A percentile compares a stretch with the other conserved stretches of the same genome.
Evolutionary conservation across 2,329 filamentous ascomycete genomes (phyloP).

Genomic region (Metarhizium guizhouense): DNA sequence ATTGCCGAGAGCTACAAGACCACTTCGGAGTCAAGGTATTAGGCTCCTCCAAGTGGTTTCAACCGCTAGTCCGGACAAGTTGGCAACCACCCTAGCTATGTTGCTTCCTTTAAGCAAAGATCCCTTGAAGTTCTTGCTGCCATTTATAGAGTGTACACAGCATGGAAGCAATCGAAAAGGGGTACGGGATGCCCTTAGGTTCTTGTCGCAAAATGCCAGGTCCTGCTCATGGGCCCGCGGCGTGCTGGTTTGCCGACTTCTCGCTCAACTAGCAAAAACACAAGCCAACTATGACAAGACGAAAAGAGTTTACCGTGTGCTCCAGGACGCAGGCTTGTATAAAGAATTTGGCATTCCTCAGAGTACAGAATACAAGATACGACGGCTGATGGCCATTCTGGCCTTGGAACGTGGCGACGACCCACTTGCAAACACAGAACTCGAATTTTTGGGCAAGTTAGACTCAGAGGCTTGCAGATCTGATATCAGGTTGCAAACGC

Average conservation of each 20-base stretch:
- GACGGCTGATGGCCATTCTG: slow-evolving; percentile 17
- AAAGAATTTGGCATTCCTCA: slow-evolving; percentile 8
- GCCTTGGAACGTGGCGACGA: slow-evolving; percentile 20
- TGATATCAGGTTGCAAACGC: slow-evolving; percentile 20
- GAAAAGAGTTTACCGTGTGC: slow-evolving; percentile 17
- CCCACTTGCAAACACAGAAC: slow-evolving; percentile 15
- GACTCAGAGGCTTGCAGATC: slow-evolving; percentile 9
- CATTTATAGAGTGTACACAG: slow-evolving; percentile 4
- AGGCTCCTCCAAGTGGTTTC: slow-evolving; percentile 16
- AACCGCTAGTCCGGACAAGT: slow-evolving; percentile 9
- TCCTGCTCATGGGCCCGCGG: slow-evolving; percentile 9
- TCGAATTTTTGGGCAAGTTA: slow-evolving; percentile 13
- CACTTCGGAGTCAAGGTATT: slow-evolving; percentile 12
- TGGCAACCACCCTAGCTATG: slow-evolving; percentile 12
- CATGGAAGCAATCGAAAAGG: slow-evolving; percentile 4
- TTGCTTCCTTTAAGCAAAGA: slow-evolving; percentile 15
- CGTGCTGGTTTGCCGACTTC: slow-evolving; percentile 8
- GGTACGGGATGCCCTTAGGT: slow-evolving; percentile 7
- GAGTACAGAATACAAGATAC: slow-evolving; percentile 18
- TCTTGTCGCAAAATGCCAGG: slow-evolving; percentile 7
- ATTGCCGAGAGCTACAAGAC: slow-evolving; percentile 5
- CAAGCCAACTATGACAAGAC: slow-evolving; percentile 8
- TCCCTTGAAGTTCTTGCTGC: slow-evolving; percentile 10
- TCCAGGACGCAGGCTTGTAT: slow-evolving; percentile 21
- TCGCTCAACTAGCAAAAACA: slow-evolving; percentile 4